Evolutionary conservation across 2,329 filamentous ascomycete species (phyloP).

Genomic region (Stagonosporopsis chrysanthemi): DNA sequence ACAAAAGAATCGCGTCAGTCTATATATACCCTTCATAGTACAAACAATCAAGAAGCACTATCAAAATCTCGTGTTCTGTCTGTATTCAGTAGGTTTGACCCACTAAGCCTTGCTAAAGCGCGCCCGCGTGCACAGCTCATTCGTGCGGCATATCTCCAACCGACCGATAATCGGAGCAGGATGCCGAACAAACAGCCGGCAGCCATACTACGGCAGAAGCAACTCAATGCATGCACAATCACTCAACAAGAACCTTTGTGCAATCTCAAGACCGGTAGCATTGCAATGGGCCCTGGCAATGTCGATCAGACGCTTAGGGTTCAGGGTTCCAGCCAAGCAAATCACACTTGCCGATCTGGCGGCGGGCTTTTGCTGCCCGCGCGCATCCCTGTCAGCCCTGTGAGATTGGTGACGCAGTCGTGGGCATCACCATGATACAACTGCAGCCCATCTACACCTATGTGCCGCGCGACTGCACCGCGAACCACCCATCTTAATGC

Average conservation of each 20-base stretch:
- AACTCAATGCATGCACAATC: not conserved
- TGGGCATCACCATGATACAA: constrained; percentile 17
- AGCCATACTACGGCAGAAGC: not conserved
- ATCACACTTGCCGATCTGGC: constrained; percentile 12
- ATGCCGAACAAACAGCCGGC: constrained; percentile 9
- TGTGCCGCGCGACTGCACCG: not conserved
- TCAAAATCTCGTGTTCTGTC: constrained; percentile 2
- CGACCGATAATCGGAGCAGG: constrained; percentile 6
- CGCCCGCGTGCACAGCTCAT: not conserved
- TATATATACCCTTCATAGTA: constrained; percentile 19
- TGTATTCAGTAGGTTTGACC: not conserved
- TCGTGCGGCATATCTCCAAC: not conserved
- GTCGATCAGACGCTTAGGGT: constrained; percentile 6
- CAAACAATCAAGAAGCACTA: constrained; percentile 12
- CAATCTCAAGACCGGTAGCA: not conserved
- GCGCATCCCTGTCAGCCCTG: constrained; percentile 23
- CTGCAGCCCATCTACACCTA: not conserved
- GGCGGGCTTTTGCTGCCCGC: constrained; percentile 2
- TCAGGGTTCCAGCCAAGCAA: constrained; percentile 7
- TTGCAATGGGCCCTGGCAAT: not conserved
- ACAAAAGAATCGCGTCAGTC: constrained; percentile 23
- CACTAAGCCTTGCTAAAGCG: not conserved
- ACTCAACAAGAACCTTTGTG: not conserved
- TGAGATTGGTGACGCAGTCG: constrained; percentile 21
- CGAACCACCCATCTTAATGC: constrained; percentile 18